phyloP scores from a whole-genome alignment of 108 stramenopile species.

The Fragilaria crotonensis region DNA sequence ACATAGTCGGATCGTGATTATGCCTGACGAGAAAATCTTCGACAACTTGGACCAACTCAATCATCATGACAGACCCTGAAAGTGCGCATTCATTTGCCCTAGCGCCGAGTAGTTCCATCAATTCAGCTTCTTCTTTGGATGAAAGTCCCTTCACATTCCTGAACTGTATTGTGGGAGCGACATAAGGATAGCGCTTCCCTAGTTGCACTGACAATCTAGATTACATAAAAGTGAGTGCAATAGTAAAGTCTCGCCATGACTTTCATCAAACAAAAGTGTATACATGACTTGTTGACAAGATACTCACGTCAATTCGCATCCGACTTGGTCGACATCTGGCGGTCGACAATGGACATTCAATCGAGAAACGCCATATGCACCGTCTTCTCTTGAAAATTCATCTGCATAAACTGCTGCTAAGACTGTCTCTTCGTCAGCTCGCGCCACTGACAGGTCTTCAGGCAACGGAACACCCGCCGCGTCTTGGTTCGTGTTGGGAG shows the following conservation, averaged over 20 bases:
- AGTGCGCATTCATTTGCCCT: slow-evolving; percentile 49
- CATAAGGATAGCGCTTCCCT: slow-evolving; percentile 60
- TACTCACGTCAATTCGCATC: slow-evolving; percentile 16
- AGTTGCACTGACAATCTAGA: slow-evolving; percentile 47
- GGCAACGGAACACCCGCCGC: slow-evolving; percentile 9
- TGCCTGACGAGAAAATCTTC: slow-evolving; percentile 62
- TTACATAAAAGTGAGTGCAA: too few species aligned
- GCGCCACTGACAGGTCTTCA: slow-evolving; percentile 60
- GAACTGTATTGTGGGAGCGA: slow-evolving; percentile 45
- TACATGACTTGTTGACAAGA: slow-evolving; percentile 1
- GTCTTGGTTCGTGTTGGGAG: not conserved
- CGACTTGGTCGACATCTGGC: slow-evolving; percentile 32
- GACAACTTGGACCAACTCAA: slow-evolving; percentile 63
- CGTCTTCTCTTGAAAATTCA: slow-evolving; percentile 36
- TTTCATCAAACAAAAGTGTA: too few species aligned
- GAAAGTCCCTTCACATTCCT: slow-evolving; percentile 39
- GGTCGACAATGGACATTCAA: slow-evolving; percentile 32
- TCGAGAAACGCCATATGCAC: slow-evolving; percentile 36
- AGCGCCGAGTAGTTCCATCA: slow-evolving; percentile 23
- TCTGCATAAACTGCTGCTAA: slow-evolving; percentile 65
- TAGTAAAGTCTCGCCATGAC: too few species aligned
- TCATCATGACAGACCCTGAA: slow-evolving; percentile 58
- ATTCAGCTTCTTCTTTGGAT: slow-evolving; percentile 22
- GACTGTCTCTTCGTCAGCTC: slow-evolving; percentile 72
- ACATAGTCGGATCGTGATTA: slow-evolving; percentile 50